Evolutionary conservation across 1,139 yeast species (phyloP).

Genomic region (Debaryomycetaceae sp.): DNA sequence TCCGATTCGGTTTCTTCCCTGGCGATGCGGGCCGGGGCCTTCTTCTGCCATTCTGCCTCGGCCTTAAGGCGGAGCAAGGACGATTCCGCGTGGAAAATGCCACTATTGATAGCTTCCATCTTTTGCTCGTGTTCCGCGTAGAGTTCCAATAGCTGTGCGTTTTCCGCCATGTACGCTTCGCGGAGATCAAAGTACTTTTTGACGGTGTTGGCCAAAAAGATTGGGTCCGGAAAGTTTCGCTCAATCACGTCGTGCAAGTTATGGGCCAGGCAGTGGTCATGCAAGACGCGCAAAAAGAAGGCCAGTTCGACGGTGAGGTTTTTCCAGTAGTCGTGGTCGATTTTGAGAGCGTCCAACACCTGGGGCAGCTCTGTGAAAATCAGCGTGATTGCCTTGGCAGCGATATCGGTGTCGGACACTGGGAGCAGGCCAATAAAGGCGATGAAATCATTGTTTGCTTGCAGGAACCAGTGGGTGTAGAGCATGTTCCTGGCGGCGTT

Average conservation of each 20-base stretch:
- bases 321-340: slow-evolving; percentile 56
- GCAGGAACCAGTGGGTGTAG: slow-evolving; percentile 59
- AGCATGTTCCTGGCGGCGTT: slow-evolving; percentile 66
- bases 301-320: slow-evolving; percentile 66
- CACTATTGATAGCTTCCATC: slow-evolving; percentile 7
- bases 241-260: slow-evolving; percentile 52
- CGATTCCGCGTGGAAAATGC: slow-evolving; percentile 7
- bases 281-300: slow-evolving; percentile 59
- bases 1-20: slow-evolving; percentile 7
- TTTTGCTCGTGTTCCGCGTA: slow-evolving; percentile 6
- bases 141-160: slow-evolving; percentile 12
- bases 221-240: slow-evolving; percentile 67
- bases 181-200: slow-evolving; percentile 43
- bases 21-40: slow-evolving; percentile 4
- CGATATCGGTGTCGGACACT: slow-evolving; percentile 53
- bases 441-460: slow-evolving; percentile 58
- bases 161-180: slow-evolving; percentile 20
- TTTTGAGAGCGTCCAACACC: slow-evolving; percentile 42
- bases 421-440: slow-evolving; percentile 63
- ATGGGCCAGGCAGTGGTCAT: slow-evolving; percentile 49
- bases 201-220: slow-evolving; percentile 53
- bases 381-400: slow-evolving; percentile 54
- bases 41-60: slow-evolving; percentile 8
- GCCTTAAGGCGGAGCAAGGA: slow-evolving; percentile 5
- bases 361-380: slow-evolving; percentile 59